Evolutionary conservation across 192 early-diverging fungal genomes (phyloP).

Genomic region (Backusella tuberculispora): DNA sequence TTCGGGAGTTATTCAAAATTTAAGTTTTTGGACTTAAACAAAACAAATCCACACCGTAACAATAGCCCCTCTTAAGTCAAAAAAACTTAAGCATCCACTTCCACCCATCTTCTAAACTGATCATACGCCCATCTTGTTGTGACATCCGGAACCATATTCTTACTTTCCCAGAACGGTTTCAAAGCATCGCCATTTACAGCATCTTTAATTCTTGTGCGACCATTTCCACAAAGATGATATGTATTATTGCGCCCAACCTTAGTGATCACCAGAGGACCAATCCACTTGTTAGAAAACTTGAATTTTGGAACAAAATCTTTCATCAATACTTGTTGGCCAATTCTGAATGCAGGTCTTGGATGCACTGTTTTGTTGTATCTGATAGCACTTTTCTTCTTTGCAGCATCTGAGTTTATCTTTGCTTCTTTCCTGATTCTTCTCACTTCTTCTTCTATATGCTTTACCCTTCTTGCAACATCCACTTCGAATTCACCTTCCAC

Average conservation of each 20-base stretch:
- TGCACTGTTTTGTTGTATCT: background rate
- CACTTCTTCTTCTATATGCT: background rate
- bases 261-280: background rate
- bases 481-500: conserved; percentile 5
- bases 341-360: background rate
- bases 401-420: background rate
- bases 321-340: background rate
- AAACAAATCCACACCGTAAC: too few species aligned
- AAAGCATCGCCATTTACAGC: conserved; percentile 9
- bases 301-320: background rate
- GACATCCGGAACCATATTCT: background rate
- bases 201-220: background rate
- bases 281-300: conserved; percentile 18
- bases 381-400: background rate
- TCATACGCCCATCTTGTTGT: background rate
- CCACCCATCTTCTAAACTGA: background rate
- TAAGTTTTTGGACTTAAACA: too few species aligned
- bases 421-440: background rate
- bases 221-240: background rate
- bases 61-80: too few species aligned
- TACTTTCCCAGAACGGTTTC: background rate
- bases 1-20: too few species aligned
- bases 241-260: background rate
- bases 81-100: background rate
- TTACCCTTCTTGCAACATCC: background rate